Conservation (phyloP, 2,329 filamentous ascomycete species). For the Malbranchea zuffiana region DNA sequence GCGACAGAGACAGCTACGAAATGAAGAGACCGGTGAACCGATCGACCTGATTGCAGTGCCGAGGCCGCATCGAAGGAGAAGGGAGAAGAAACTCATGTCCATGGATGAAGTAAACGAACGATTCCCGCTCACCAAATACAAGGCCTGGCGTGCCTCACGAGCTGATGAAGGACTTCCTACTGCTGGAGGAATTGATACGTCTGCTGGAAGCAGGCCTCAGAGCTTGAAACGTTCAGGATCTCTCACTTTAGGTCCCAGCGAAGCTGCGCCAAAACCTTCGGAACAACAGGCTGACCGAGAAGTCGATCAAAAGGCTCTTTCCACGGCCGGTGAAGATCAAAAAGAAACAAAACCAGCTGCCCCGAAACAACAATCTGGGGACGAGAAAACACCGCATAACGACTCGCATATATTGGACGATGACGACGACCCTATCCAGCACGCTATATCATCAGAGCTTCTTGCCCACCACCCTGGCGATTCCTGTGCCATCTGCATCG, state of each 20-base stretch:
- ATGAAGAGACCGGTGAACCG: constrained; percentile 70
- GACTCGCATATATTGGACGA: constrained; percentile 53
- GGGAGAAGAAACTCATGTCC: constrained; percentile 97
- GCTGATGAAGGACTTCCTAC: constrained; percentile 75
- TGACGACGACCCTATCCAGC: constrained; percentile 68
- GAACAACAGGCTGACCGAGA: no score
- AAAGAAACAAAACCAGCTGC: constrained; percentile 1
- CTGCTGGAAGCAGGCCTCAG: constrained; percentile 55
- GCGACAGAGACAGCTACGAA: constrained; percentile 67
- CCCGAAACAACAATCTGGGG: constrained; percentile 13
- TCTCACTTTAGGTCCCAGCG: constrained; percentile 13
- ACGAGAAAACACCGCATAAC: constrained; percentile 13
- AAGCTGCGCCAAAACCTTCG: not conserved
- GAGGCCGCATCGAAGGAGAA: constrained; percentile 68
- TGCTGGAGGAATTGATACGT: constrained; percentile 67
- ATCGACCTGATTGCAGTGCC: constrained; percentile 83
- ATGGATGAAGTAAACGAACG: constrained; percentile 99
- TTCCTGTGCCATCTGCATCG: constrained; percentile 92
- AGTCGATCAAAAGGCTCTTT: no score
- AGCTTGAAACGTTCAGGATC: constrained; percentile 52
- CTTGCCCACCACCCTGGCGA: constrained; percentile 74
- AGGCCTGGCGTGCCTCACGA: constrained; percentile 77
- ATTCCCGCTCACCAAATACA: constrained; percentile 94
- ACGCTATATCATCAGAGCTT: constrained; percentile 70
- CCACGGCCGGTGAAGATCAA: not conserved